Evolutionary conservation across 208 protist genomes (phyloP).

Genomic region (Eutreptiella sp.): DNA sequence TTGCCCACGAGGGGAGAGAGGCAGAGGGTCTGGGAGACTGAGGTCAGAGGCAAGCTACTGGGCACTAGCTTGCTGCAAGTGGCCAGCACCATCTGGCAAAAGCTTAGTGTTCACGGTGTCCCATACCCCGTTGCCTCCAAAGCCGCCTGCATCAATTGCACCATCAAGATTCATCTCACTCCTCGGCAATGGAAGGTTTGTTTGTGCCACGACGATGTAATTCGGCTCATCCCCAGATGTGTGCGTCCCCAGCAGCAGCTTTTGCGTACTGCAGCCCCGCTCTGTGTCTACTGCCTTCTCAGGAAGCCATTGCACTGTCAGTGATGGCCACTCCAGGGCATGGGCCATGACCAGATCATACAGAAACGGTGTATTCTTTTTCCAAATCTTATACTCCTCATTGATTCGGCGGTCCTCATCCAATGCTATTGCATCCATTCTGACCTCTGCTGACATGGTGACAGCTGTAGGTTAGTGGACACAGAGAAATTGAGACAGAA

Average conservation of each 20-base stretch:
- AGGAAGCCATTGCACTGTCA: conserved; percentile 77
- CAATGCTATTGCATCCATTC: too few relatives aligned
- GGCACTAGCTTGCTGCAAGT: too few relatives aligned
- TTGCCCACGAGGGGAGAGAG: too few relatives aligned
- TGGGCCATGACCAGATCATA: conserved; percentile 84
- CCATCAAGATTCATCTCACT: conserved; percentile 44
- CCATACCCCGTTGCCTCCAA: not conserved
- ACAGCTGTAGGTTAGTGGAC: too few relatives aligned
- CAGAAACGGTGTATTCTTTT: conserved; percentile 79
- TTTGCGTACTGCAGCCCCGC: conserved; percentile 30
- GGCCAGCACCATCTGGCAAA: too few relatives aligned
- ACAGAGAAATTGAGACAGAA: too few relatives aligned
- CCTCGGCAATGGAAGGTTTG: conserved; percentile 54
- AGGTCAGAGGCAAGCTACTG: too few relatives aligned
- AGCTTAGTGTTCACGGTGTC: not conserved
- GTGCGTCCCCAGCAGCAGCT: conserved; percentile 76
- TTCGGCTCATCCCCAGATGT: conserved; percentile 77
- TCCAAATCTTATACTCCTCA: conserved; percentile 82
- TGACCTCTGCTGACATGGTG: too few relatives aligned
- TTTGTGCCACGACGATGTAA: conserved; percentile 73
- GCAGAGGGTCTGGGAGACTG: too few relatives aligned
- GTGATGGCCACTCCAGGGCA: conserved; percentile 72
- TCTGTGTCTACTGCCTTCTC: conserved; percentile 17
- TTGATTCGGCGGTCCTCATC: conserved; percentile 46
- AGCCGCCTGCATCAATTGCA: conserved; percentile 39